Conservation (phyloP, 2,329 filamentous ascomycete species). For the Fusarium duplospermum region DNA sequence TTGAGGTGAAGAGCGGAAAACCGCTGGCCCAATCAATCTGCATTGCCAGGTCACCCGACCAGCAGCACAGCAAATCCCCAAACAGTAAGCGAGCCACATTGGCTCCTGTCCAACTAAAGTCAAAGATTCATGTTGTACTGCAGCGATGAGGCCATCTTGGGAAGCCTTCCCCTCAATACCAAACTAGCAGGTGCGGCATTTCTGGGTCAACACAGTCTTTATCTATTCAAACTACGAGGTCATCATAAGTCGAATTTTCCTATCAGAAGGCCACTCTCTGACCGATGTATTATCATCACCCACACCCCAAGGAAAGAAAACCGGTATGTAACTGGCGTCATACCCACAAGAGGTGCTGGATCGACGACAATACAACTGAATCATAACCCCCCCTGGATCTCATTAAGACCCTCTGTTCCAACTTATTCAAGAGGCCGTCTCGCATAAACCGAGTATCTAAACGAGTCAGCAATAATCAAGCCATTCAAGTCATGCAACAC, state of each 20-base stretch:
- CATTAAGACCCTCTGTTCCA: background rate
- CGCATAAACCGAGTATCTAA: slow-evolving; percentile 26
- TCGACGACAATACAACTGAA: background rate
- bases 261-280: accelerated
- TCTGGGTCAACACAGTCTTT: background rate
- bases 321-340: background rate
- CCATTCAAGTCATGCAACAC: accelerated
- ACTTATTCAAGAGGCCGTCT: background rate
- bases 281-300: no score
- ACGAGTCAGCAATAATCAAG: background rate
- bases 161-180: background rate
- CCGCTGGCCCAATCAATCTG: background rate
- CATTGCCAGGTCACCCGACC: background rate
- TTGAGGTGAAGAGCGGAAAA: no score
- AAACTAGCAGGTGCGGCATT: background rate
- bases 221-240: background rate
- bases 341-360: no score
- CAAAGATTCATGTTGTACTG: background rate
- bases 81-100: background rate
- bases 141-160: background rate
- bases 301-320: background rate
- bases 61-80: background rate
- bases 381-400: background rate
- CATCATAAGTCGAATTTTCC: background rate
- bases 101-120: background rate